Percentiles rank a stretch among this genome's conserved stretches.
These are phyloP conservation scores for Xerocomellus amylosporus DNA, from an alignment of 768 basidiomycete genomes.

Conservation along the genomic window DNA sequence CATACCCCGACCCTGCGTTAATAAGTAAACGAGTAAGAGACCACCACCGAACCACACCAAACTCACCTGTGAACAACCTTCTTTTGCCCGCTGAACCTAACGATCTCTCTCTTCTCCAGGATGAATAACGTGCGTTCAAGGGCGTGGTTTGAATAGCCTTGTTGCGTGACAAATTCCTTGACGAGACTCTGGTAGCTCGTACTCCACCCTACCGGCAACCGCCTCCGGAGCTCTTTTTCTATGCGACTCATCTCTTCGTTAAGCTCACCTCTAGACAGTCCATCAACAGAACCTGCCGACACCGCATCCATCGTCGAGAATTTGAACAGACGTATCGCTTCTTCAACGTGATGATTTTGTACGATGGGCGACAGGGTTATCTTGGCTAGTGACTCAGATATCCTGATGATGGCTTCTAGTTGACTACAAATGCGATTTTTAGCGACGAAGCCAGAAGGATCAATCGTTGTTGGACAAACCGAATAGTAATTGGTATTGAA, in stretches of 20 bases:
- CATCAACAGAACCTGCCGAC: constrained; percentile 89
- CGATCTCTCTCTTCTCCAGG: constrained; percentile 93
- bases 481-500: constrained; percentile 97
- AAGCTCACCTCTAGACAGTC: constrained; percentile 84
- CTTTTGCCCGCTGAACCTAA: constrained; percentile 66
- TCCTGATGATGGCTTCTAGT: constrained; percentile 98
- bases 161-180: constrained; percentile 89
- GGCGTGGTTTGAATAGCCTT: constrained; percentile 87
- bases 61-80: constrained; percentile 53
- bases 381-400: constrained; percentile 95
- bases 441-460: not conserved
- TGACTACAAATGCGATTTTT: constrained; percentile 47
- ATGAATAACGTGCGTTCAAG: constrained; percentile 89
- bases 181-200: constrained; percentile 94
- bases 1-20: constrained; percentile 32
- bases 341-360: constrained; percentile 91
- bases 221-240: constrained; percentile 78
- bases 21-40: constrained; percentile 7
- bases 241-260: constrained; percentile 92
- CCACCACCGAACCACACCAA: not conserved
- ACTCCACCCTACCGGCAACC: constrained; percentile 92
- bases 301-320: constrained; percentile 99
- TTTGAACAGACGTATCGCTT: constrained; percentile 97
- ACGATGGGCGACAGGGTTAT: constrained; percentile 86
- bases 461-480: constrained; percentile 48